Evolutionary conservation across 495 filamentous ascomycete genomes (phyloP), one percentile per base, ranked within the genome.

Genomic region (Aspergillus biplanus): DNA sequence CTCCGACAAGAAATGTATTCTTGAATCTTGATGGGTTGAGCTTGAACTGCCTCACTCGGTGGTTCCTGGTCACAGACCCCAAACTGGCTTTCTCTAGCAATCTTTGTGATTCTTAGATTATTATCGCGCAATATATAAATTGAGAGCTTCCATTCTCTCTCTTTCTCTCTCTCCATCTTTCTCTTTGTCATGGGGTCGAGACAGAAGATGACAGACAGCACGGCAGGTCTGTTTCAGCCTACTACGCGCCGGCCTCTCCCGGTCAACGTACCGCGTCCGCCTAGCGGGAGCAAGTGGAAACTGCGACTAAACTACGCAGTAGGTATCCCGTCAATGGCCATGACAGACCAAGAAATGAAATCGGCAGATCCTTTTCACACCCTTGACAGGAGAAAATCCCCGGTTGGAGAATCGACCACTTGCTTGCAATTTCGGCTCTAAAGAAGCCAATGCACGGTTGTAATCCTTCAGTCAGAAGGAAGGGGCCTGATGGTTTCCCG

Each of bases 181-280:
- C 47, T 50, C 16, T 50, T 27, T 27, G 21, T 27, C 21, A 49
- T 4, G 47, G 16, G 8, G 47, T 49, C 5, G 11, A 12, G 11
- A 15, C n/a, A 21, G 47, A 18, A 31, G 21, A 7, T 18, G 27
- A 47, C 47, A 33, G 48, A 59, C 46, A 37, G 35, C 46, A 50
- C 16, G 47, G 16, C 11, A 50, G 47, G 16, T 46, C 16, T 50
- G 46, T 50, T 59, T 46, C 50, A 61, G 35, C 18, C 50, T 33
- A 31, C 34, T 33, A 42, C 1, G 59, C 56, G 48, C 57, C 57
- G 15, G 62, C 33, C n/a, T 49, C 15, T 55, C 39, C 39, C 34
- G 27, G 32, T 35, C 42, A 50, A 56, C 57, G 52, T 48, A 58
- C 39, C 39, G 32, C 55, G 47, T 59, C 62, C 56, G 56, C 49